Percentiles rank a stretch among this genome's conserved stretches.
Evolutionary conservation across 176 grass and related monocot species (phyloP).

Genomic region (Pharus latifolius): DNA sequence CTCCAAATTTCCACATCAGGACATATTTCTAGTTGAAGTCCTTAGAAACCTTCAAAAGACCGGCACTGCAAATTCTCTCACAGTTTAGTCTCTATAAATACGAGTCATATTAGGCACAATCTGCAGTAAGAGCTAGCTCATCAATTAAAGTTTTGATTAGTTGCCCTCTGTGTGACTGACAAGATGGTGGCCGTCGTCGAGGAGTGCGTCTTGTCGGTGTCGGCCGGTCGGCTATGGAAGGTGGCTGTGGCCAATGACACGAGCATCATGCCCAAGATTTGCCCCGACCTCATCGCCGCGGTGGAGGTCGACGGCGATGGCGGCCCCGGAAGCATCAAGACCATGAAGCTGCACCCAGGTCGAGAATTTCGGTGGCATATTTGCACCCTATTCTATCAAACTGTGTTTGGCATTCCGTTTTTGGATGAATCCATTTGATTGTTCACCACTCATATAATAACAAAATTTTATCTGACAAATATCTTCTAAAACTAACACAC

Average conservation of each 20-base stretch:
- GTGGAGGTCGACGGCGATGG: slow-evolving; percentile 16
- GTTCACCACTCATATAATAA: neutral
- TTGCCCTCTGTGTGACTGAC: too few relatives aligned
- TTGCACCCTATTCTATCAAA: neutral
- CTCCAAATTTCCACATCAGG: too few relatives aligned
- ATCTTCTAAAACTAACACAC: too few relatives aligned
- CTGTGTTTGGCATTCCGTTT: too few relatives aligned
- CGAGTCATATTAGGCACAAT: too few relatives aligned
- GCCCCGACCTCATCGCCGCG: neutral
- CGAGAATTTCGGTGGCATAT: neutral
- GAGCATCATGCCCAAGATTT: neutral
- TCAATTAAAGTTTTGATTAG: too few relatives aligned
- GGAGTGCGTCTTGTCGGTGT: slow-evolving; percentile 1
- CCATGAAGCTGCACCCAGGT: slow-evolving; percentile 11
- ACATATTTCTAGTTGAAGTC: too few relatives aligned
- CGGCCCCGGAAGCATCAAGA: slow-evolving; percentile 2
- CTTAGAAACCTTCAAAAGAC: too few relatives aligned
- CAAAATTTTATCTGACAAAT: neutral
- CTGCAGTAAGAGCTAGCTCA: neutral
- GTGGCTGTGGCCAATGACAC: too few relatives aligned
- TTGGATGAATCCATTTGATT: neutral
- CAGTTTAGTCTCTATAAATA: too few relatives aligned
- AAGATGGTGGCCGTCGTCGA: slow-evolving; percentile 18
- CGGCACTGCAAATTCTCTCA: too few relatives aligned
- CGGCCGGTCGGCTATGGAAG: slow-evolving; percentile 26